Evolutionary conservation across 1,284 basidiomycete species (phyloP).

Genomic region (Cronartium quercuum): DNA sequence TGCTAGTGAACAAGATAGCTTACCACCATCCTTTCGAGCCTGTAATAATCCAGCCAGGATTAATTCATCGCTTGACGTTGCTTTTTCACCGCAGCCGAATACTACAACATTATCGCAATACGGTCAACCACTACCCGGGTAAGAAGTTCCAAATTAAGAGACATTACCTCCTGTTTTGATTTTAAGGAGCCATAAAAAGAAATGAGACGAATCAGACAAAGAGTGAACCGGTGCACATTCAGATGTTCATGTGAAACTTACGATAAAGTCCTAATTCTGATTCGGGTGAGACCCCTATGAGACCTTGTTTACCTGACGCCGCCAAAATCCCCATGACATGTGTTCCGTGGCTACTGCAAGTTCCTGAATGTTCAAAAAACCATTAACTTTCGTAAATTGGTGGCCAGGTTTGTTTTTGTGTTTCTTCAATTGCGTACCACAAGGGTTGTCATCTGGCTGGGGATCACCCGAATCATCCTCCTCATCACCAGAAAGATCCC

Average conservation of each 20-base stretch:
- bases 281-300: slow-evolving; percentile 29
- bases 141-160: no score
- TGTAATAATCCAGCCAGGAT: slow-evolving; percentile 15
- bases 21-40: slow-evolving; percentile 29
- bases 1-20: neutral
- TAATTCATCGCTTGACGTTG: neutral
- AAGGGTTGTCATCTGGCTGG: slow-evolving; percentile 6
- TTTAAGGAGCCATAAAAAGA: no score
- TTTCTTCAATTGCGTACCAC: neutral
- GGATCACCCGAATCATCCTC: slow-evolving; percentile 8
- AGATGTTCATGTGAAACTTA: neutral
- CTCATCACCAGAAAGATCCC: slow-evolving; percentile 53
- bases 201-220: no score
- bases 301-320: slow-evolving; percentile 2
- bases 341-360: slow-evolving; percentile 33
- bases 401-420: slow-evolving; percentile 1
- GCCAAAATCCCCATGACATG: slow-evolving; percentile 33
- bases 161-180: no score
- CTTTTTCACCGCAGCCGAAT: neutral
- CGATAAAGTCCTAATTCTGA: slow-evolving; percentile 27
- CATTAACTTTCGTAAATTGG: neutral
- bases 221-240: no score
- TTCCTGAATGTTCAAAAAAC: neutral
- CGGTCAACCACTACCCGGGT: no score
- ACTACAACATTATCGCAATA: neutral